Conservation (phyloP, 495 filamentous ascomycete species). For the Jackrogersella minutella region DNA sequence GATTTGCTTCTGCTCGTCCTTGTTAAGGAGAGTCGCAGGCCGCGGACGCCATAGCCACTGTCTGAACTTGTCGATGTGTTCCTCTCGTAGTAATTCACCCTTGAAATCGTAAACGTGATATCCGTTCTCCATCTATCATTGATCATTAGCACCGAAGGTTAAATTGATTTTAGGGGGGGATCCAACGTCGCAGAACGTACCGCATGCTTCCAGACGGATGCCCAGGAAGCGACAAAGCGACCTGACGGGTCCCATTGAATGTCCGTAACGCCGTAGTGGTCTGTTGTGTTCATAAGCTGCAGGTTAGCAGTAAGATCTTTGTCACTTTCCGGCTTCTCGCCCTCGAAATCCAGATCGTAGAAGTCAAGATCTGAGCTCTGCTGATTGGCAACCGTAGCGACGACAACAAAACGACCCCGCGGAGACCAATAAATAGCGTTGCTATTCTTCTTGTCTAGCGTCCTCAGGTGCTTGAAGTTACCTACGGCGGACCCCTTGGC, state of each 20-base stretch:
- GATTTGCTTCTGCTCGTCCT: conserved; percentile 95
- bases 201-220: conserved; percentile 91
- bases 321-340: conserved; percentile 88
- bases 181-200: conserved; percentile 63
- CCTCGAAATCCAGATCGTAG: conserved; percentile 96
- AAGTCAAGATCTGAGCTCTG: conserved; percentile 96
- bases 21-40: conserved; percentile 84
- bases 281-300: conserved; percentile 86
- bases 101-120: conserved; percentile 98
- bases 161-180: neutral
- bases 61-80: conserved; percentile 96
- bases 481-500: conserved; percentile 76
- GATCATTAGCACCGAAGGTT: conserved; percentile 47
- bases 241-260: conserved; percentile 98
- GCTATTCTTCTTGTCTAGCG: conserved; percentile 97
- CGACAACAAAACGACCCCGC: conserved; percentile 90
- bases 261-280: conserved; percentile 97
- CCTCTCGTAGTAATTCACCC: conserved; percentile 87
- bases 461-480: conserved; percentile 94
- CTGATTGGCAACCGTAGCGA: conserved; percentile 89
- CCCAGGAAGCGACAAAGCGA: conserved; percentile 89
- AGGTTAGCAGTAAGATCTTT: conserved; percentile 96
- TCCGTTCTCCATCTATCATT: conserved; percentile 91
- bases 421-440: conserved; percentile 99
- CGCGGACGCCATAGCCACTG: conserved; percentile 95